phyloP scores from a whole-genome alignment of 192 early-diverging fungal genomes.

The Coemansia sp. region DNA sequence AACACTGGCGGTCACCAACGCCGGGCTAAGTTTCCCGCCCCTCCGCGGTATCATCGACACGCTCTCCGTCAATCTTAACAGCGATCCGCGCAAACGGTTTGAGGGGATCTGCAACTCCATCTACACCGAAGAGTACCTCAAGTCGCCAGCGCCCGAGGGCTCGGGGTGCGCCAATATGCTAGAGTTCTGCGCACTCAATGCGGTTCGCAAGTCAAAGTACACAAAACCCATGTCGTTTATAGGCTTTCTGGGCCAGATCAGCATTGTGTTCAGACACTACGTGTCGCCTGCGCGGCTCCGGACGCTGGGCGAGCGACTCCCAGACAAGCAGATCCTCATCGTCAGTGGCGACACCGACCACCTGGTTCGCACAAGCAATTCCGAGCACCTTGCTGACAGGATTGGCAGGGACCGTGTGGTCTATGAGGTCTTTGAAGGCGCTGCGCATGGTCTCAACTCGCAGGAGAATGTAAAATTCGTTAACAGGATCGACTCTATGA shows the following conservation, averaged over 20 bases:
- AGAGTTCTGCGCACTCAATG: conserved; percentile 35
- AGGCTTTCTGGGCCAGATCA: conserved; percentile 40
- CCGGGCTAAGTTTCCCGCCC: conserved; percentile 40
- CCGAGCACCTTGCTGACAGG: conserved; percentile 37
- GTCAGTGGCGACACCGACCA: conserved; percentile 48
- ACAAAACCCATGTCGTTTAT: conserved; percentile 41
- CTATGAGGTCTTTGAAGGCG: conserved; percentile 38
- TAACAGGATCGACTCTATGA: conserved; percentile 33
- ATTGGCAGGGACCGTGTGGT: conserved; percentile 43
- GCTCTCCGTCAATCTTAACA: conserved; percentile 27
- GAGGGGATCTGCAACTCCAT: conserved; percentile 40
- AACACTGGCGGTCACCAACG: conserved; percentile 43
- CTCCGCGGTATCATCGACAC: conserved; percentile 37
- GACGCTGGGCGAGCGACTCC: conserved; percentile 26
- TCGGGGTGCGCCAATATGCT: conserved; percentile 40
- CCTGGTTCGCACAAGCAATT: conserved; percentile 45
- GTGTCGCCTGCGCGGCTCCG: conserved; percentile 36
- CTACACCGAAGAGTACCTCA: conserved; percentile 33
- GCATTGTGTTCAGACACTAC: conserved; percentile 48
- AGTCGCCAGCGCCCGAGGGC: conserved; percentile 32
- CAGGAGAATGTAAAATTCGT: conserved; percentile 33
- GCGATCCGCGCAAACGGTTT: conserved; percentile 39
- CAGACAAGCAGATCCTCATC: conserved; percentile 46
- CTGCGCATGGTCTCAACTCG: conserved; percentile 38
- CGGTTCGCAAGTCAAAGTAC: conserved; percentile 38